These are phyloP conservation scores for Penicillium sp. DNA, from an alignment of 2,329 filamentous ascomycete genomes.

Conservation along the genomic window DNA sequence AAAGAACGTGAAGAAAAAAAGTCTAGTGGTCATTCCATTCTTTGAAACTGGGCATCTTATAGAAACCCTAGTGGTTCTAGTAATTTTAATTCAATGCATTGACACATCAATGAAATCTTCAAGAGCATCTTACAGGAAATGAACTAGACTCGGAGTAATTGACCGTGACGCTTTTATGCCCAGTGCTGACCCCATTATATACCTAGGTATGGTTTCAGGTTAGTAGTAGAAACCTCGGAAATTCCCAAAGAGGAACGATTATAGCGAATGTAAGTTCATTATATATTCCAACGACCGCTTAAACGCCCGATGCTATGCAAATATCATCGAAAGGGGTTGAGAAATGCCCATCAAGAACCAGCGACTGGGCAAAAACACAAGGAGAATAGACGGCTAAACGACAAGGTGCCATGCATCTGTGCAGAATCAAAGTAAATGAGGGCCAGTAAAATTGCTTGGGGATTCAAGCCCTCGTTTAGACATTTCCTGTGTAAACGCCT, in stretches of 20 bases:
- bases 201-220: too few relatives aligned
- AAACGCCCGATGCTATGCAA: conserved; percentile 36
- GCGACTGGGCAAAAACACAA: conserved; percentile 6
- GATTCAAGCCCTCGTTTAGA: conserved; percentile 18
- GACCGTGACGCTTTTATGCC: too few relatives aligned
- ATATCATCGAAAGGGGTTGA: conserved; percentile 20
- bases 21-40: too few relatives aligned
- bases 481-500: conserved; percentile 49
- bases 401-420: conserved; percentile 13
- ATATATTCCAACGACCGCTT: conserved; percentile 15
- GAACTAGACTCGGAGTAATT: too few relatives aligned
- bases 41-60: too few relatives aligned
- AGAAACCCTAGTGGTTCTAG: too few relatives aligned
- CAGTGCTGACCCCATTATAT: too few relatives aligned
- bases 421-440: conserved; percentile 8
- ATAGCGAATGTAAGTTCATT: conserved; percentile 10
- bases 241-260: not conserved
- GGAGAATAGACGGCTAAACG: conserved; percentile 1
- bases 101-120: too few relatives aligned
- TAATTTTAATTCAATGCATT: too few relatives aligned
- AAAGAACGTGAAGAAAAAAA: too few relatives aligned
- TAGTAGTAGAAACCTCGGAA: not conserved
- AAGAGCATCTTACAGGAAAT: too few relatives aligned
- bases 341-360: conserved; percentile 20
- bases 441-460: not conserved